Evolutionary conservation across 164 flowering plant genomes (phyloP), one percentile per base, ranked within the genome.

Genomic region (Protea cynaroides): DNA sequence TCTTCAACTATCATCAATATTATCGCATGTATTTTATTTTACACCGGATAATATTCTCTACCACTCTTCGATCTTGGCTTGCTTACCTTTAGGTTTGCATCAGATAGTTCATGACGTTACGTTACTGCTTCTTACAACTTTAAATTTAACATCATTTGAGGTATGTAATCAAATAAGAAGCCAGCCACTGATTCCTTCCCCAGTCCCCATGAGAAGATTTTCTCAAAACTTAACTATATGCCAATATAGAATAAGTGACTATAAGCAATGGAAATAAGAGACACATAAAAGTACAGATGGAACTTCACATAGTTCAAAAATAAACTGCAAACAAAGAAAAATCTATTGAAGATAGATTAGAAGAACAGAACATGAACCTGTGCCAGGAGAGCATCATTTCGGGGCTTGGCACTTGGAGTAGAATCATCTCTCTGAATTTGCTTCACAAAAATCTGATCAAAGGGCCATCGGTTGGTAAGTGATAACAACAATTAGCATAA

Each of bases 301-400:
- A 49, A 49, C 52, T 49, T 49, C 52, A 15, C n/a, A 15, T 7
- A 15, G 18, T 49, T 49, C 6, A 49, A 49, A 49, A 21, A 38
- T 5, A 13, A 38, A 14, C 21, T 14, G 12, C 17, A 10, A 61
- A 22, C 12, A 47, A 47, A 59, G 22, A 59, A 38, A 29, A 29
- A 29, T 29, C 34, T 5, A 29, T 29, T 25, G 11, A 46, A 3
- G 38, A 46, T 8, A 23, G 25, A 47, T 23, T 2, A 11, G 8
- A 44, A 46, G 29, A 21, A 22, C 1, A 22, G 21, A 54, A 21
- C 18, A 63, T 19, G 49, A 77, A 92, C 98, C 98, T 90, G 96
- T 63, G 83, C 92, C 79, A 88, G n/a, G 71, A 92, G 64, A 64
- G 78, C 40, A 58, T 88, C 90, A 82, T 80, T 84, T 24, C 47